Base-by-base conservation (phyloP, 306 rosid genomes). In the Quercus agrifolia region DNA sequence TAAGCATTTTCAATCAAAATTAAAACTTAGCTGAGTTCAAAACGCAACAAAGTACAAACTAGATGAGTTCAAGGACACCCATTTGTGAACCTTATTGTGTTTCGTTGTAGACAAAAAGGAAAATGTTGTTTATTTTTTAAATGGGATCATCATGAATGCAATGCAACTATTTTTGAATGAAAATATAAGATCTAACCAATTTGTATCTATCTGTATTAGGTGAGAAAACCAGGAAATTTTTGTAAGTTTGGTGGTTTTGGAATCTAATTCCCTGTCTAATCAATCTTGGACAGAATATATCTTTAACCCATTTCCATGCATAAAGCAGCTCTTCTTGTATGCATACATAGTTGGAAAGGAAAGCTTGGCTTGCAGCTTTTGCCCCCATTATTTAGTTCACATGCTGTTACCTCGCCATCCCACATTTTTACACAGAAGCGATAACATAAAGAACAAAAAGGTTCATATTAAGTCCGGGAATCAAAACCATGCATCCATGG, bases 201-300 rank as follows among this genome's bases (percentile, higher is more conserved):
- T 12, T 49, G 17, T 49, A 31, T 67, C 71, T 19, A 67, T 67
- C 71, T 67, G 49, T 3, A 33, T 19, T 41, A 31, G 35, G 23
- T 66, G 15, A 31, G 52, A 23, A 75, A 46, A 75, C 15, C 21
- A 15, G 18, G 20, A 73, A 77, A 46, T 35, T 38, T 19, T 44
- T 72, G 72, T 9, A 63, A 71, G 82, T 83, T 79, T 77, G 74
- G 82, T 77, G 86, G 78, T 61, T 70, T 80, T n/a, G 89, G 87
- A 86, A 86, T 86, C 89, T 86, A 86, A 83, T 86, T 83, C 89
- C 88, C 81, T 61, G 72, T 80, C 89, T 77, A 77, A 77, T 83
- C 89, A 80, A 77, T 77, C 85, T 83, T 74, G 74, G 79, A 30
- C 78, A 83, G 89, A 83, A 86, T 80, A 86, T 77, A 77, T 83